These are phyloP conservation scores for Umbelopsis sp. DNA, from an alignment of 192 early-diverging fungal species.

Conservation along the genomic window DNA sequence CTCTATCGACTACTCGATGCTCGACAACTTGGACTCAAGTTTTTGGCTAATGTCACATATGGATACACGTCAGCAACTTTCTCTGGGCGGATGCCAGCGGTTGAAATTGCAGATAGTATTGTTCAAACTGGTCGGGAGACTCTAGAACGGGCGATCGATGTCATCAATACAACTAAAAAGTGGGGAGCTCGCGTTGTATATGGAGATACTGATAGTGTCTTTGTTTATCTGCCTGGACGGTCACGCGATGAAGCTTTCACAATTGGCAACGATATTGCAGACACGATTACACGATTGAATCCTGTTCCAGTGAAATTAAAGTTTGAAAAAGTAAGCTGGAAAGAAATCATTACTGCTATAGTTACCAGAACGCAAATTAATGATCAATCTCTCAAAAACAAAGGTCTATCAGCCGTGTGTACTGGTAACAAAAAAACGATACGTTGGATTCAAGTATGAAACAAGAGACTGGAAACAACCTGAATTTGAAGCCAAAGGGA, in stretches of 20 bases:
- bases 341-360: not conserved
- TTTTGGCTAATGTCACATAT: slow-evolving; percentile 93
- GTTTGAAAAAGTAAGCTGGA: slow-evolving; percentile 78
- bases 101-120: slow-evolving; percentile 90
- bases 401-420: slow-evolving; percentile 87
- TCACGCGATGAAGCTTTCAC: slow-evolving; percentile 74
- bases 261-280: slow-evolving; percentile 83
- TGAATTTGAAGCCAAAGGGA: slow-evolving; percentile 92
- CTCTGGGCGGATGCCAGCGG: slow-evolving; percentile 89
- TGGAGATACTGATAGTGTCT: slow-evolving; percentile 94
- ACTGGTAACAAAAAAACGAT: slow-evolving; percentile 91
- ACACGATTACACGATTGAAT: slow-evolving; percentile 70
- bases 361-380: not conserved
- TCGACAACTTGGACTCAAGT: slow-evolving; percentile 85
- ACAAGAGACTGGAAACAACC: slow-evolving; percentile 61
- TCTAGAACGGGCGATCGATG: slow-evolving; percentile 70
- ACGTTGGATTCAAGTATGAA: slow-evolving; percentile 88
- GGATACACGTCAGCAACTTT: slow-evolving; percentile 84
- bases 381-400: not conserved
- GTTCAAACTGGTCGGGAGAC: slow-evolving; percentile 85
- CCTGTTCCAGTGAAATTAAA: slow-evolving; percentile 87
- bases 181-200: slow-evolving; percentile 89
- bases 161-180: slow-evolving; percentile 58
- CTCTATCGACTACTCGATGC: slow-evolving; percentile 75
- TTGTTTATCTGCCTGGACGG: slow-evolving; percentile 73